Evolutionary conservation across 371 early-diverging fungal species (phyloP).

Genomic region (Mucor plumbeus): DNA sequence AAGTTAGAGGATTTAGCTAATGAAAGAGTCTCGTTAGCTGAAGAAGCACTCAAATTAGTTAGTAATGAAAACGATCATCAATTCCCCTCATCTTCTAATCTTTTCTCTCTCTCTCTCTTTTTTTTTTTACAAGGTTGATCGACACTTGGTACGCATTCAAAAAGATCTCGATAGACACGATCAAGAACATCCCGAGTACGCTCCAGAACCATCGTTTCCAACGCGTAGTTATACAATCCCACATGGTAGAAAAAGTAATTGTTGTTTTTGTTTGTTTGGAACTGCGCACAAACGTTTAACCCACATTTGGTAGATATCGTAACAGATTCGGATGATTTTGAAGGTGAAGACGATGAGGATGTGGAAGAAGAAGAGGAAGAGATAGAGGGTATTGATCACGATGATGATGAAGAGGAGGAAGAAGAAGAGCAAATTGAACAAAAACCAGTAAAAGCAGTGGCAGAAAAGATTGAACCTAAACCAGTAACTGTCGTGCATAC

Average conservation of each 20-base stretch:
- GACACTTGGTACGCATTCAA: slow-evolving; percentile 41
- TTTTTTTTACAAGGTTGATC: slow-evolving; percentile 37
- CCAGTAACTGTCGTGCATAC: slow-evolving; percentile 1
- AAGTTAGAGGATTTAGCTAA: slow-evolving; percentile 46
- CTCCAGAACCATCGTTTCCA: slow-evolving; percentile 7
- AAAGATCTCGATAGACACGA: slow-evolving; percentile 48
- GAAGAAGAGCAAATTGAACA: slow-evolving; percentile 23
- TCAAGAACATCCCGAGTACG: slow-evolving; percentile 29
- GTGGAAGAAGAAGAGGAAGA: background rate
- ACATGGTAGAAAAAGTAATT: slow-evolving; percentile 25
- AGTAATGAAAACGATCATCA: background rate
- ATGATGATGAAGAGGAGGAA: slow-evolving; percentile 25
- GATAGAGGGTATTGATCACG: slow-evolving; percentile 2
- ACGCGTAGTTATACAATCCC: slow-evolving; percentile 30
- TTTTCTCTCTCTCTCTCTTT: too few species aligned
- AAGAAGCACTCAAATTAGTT: slow-evolving; percentile 52
- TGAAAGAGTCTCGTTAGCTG: slow-evolving; percentile 49
- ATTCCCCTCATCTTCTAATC: background rate
- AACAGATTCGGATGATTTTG: background rate
- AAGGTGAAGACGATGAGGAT: background rate
- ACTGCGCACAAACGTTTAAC: background rate
- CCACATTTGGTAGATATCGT: background rate
- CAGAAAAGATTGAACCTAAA: slow-evolving; percentile 15
- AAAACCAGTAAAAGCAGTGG: slow-evolving; percentile 23
- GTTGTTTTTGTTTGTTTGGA: slow-evolving; percentile 2